Conservation (phyloP, 1,284 basidiomycete species). For the Cryptococcus sp. region DNA sequence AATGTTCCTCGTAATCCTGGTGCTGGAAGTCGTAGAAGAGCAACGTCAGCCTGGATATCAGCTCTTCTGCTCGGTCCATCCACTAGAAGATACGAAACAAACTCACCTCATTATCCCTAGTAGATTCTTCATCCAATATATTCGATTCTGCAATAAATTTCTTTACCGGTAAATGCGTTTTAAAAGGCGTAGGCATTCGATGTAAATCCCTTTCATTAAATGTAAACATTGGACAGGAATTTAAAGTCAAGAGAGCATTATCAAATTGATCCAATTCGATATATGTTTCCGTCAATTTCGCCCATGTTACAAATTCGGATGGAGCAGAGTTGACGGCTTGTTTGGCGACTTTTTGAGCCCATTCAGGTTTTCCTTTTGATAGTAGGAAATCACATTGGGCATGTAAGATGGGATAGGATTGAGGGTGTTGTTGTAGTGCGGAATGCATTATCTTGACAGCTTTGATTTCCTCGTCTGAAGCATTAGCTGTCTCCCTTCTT, state of each 20-base stretch:
- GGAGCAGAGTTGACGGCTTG: constrained; percentile 97
- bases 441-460: constrained; percentile 88
- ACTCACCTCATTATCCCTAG: constrained; percentile 75
- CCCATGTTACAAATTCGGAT: constrained; percentile 97
- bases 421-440: constrained; percentile 78
- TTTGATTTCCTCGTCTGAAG: constrained; percentile 91
- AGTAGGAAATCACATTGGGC: constrained; percentile 86
- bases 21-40: constrained; percentile 85
- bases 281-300: constrained; percentile 91
- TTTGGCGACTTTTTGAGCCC: constrained; percentile 86
- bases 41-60: constrained; percentile 76
- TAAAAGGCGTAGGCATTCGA: constrained; percentile 73
- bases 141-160: constrained; percentile 72
- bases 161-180: constrained; percentile 82
- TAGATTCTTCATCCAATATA: constrained; percentile 55
- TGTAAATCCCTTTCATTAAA: constrained; percentile 96
- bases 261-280: constrained; percentile 87
- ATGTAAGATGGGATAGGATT: constrained; percentile 90
- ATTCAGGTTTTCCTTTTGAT: constrained; percentile 75
- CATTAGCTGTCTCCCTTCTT: background rate
- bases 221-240: constrained; percentile 99
- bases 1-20: constrained; percentile 93
- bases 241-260: constrained; percentile 82
- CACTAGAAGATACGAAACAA: background rate
- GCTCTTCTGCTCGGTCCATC: no score